Percentiles rank a stretch among this genome's conserved stretches.
phyloP scores from a whole-genome alignment of 2,329 filamentous ascomycete species.

The Beauveria sp. region DNA sequence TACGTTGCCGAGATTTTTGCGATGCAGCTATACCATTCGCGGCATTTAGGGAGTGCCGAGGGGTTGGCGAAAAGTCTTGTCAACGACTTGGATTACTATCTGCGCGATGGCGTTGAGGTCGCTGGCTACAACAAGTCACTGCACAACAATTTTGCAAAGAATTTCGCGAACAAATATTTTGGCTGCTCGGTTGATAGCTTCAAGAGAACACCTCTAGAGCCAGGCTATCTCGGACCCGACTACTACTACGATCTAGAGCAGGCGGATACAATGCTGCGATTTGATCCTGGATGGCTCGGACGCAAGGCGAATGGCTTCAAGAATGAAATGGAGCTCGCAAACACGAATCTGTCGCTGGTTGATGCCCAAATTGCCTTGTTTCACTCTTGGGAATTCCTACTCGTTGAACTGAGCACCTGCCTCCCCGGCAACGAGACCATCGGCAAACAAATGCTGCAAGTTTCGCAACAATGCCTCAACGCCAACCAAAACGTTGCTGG shows the following conservation, averaged over 20 bases:
- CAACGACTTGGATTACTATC: slow-evolving; percentile 69
- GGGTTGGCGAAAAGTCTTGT: slow-evolving; percentile 64
- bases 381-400: slow-evolving; percentile 81
- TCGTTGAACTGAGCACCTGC: slow-evolving; percentile 70
- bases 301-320: slow-evolving; percentile 64
- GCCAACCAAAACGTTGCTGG: slow-evolving; percentile 68
- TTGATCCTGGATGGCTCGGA: slow-evolving; percentile 72
- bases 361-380: slow-evolving; percentile 85
- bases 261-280: slow-evolving; percentile 67
- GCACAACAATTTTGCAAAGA: slow-evolving; percentile 76
- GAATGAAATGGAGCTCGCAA: slow-evolving; percentile 77
- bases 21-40: slow-evolving; percentile 81
- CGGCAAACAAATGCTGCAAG: slow-evolving; percentile 62
- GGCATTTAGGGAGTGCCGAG: slow-evolving; percentile 62
- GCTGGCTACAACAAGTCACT: slow-evolving; percentile 80
- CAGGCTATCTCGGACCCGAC: slow-evolving; percentile 58
- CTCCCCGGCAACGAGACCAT: slow-evolving; percentile 47
- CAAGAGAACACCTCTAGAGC: slow-evolving; percentile 63
- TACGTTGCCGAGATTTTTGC: slow-evolving; percentile 81
- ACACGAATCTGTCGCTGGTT: slow-evolving; percentile 83
- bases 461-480: slow-evolving; percentile 68
- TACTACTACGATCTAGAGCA: slow-evolving; percentile 81
- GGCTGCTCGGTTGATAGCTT: slow-evolving; percentile 69
- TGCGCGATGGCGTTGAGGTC: slow-evolving; percentile 70
- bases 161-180: slow-evolving; percentile 71